phyloP scores from a whole-genome alignment of 306 rosid species.

The Rosa multiflora region DNA sequence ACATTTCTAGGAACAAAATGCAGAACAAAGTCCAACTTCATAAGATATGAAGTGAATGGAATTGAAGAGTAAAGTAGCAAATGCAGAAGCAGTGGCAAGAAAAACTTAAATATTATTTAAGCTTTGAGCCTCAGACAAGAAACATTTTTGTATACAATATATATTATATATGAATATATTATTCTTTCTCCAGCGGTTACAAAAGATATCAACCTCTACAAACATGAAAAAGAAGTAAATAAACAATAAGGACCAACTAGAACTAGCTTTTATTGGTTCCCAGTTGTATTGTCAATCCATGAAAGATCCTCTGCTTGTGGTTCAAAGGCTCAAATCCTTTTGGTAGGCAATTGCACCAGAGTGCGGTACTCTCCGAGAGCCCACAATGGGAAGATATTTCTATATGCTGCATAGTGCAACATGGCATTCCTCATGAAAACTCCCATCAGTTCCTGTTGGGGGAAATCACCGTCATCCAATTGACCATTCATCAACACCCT shows the following conservation, averaged over 20 bases:
- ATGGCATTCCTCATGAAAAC: slow-evolving; percentile 65
- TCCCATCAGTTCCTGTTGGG: slow-evolving; percentile 40
- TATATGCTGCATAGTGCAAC: slow-evolving; percentile 71
- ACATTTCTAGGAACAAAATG: neutral
- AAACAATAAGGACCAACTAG: slow-evolving; percentile 12
- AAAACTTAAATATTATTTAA: neutral
- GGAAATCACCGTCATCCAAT: slow-evolving; percentile 38
- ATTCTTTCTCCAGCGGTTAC: neutral
- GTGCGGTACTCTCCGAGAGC: slow-evolving; percentile 72
- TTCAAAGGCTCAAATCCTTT: neutral
- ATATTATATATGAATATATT: slow-evolving; percentile 1
- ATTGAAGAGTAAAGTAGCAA: neutral
- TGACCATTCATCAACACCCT: slow-evolving; percentile 37
- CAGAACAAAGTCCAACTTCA: neutral
- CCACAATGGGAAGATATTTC: slow-evolving; percentile 71
- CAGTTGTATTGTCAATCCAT: slow-evolving; percentile 1
- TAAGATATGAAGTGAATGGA: neutral
- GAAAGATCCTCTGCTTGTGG: slow-evolving; percentile 5
- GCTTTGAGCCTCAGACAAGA: neutral
- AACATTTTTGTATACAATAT: slow-evolving; percentile 1
- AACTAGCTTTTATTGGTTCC: slow-evolving; percentile 18
- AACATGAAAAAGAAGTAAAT: neutral
- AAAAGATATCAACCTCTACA: slow-evolving; percentile 2
- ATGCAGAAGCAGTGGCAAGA: neutral
- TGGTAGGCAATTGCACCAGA: slow-evolving; percentile 46